Evolutionary conservation across 208 protist species (phyloP).

Genomic region (Trypanosoma rangeli): DNA sequence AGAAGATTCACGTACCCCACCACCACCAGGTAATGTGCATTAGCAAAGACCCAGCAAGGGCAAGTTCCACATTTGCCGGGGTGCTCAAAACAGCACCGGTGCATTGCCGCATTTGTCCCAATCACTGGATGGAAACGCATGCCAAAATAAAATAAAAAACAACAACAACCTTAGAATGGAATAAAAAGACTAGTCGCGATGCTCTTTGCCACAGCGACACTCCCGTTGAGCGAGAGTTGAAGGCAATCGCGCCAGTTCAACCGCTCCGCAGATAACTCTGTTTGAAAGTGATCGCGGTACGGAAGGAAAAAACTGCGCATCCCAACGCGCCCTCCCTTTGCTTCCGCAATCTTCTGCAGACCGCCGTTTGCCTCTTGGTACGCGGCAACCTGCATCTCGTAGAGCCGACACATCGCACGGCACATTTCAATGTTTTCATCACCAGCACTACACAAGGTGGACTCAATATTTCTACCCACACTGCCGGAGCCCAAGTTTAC

Average conservation of each 20-base stretch:
- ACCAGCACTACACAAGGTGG: neutral
- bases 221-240: neutral
- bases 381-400: neutral
- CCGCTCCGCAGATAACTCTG: neutral
- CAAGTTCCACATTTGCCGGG: neutral
- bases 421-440: neutral
- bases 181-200: constrained; percentile 11
- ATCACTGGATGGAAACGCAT: neutral
- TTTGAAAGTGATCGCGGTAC: constrained; percentile 18
- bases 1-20: neutral
- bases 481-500: neutral
- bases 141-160: constrained; percentile 6
- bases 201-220: neutral
- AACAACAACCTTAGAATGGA: neutral
- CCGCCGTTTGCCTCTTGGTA: constrained; percentile 15
- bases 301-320: constrained; percentile 11
- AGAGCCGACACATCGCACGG: constrained; percentile 2
- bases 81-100: neutral
- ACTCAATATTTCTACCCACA: neutral
- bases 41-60: neutral
- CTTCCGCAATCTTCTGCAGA: neutral
- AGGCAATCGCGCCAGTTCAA: constrained; percentile 18
- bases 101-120: neutral
- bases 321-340: neutral
- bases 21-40: neutral